Percentiles rank a stretch among this genome's conserved stretches.
These are phyloP conservation scores for Tolypocladium endophyticum DNA, from an alignment of 2,329 filamentous ascomycete genomes.

Conservation along the genomic window DNA sequence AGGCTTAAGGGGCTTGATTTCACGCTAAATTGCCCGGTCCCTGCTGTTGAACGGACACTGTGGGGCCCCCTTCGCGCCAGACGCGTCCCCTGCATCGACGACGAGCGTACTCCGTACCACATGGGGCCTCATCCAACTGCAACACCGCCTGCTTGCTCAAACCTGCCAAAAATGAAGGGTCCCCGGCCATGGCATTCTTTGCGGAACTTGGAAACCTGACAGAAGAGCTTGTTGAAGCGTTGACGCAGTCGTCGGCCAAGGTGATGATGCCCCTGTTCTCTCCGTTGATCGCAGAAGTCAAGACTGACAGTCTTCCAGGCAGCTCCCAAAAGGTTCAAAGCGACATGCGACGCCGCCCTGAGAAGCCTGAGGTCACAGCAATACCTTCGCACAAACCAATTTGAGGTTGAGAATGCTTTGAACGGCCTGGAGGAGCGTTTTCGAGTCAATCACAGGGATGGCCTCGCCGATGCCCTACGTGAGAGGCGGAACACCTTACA, in stretches of 20 bases:
- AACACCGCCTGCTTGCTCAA: not conserved
- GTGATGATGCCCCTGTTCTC: conserved; percentile 24
- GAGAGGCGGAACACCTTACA: conserved; percentile 49
- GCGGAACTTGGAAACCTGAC: conserved; percentile 53
- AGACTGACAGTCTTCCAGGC: conserved; percentile 9
- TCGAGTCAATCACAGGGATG: conserved; percentile 66
- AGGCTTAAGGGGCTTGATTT: not conserved
- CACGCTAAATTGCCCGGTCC: not conserved
- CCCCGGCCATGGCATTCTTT: conserved; percentile 54
- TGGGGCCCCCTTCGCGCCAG: not conserved
- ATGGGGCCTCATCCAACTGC: not conserved
- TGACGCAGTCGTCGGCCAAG: conserved; percentile 45
- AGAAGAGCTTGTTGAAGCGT: conserved; percentile 58
- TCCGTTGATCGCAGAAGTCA: not conserved
- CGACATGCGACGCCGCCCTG: conserved; percentile 37
- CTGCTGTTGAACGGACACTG: not conserved
- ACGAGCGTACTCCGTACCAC: too few species aligned
- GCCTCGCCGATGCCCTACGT: conserved; percentile 61
- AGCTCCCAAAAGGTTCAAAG: conserved; percentile 26
- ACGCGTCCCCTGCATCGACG: not conserved
- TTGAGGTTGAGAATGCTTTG: conserved; percentile 55
- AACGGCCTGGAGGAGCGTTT: conserved; percentile 80
- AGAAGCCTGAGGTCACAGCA: conserved; percentile 42
- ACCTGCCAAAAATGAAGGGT: not conserved
- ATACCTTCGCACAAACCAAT: conserved; percentile 62